phyloP scores from a whole-genome alignment of 176 grass and related monocot genomes.

The Stipa capillata region DNA sequence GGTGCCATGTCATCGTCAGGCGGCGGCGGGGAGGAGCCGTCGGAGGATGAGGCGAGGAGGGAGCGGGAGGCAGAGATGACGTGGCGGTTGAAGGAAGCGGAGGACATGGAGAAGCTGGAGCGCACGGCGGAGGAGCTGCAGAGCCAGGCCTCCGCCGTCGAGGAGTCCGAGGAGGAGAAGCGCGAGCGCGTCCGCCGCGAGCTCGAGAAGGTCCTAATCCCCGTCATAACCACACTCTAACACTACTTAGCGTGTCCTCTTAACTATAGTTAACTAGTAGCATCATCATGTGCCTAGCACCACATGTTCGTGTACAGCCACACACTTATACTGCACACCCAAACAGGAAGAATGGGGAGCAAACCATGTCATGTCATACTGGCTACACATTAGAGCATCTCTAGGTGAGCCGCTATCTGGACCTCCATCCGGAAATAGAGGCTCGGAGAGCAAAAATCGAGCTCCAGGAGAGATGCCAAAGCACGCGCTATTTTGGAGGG shows the following conservation, averaged over 20 bases:
- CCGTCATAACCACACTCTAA: not conserved
- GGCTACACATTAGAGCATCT: not conserved
- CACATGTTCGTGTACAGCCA: not conserved
- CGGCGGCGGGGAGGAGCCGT: constrained; percentile 17
- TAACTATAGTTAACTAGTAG: not conserved
- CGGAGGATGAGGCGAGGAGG: constrained; percentile 6
- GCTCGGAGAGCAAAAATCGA: too few species aligned
- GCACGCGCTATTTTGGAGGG: too few species aligned
- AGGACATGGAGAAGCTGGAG: constrained; percentile 95
- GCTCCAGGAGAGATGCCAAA: too few species aligned
- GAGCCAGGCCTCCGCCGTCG: constrained; percentile 37
- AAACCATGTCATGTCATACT: too few species aligned
- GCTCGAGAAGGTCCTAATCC: constrained; percentile 61
- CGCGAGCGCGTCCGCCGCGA: constrained; percentile 82
- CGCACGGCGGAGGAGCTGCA: constrained; percentile 75
- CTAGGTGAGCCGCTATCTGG: too few species aligned
- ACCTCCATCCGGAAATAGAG: too few species aligned
- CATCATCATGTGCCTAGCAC: not conserved
- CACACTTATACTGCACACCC: not conserved
- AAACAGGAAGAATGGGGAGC: not conserved
- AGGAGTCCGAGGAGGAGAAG: constrained; percentile 93
- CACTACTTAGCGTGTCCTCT: not conserved
- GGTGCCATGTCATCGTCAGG: too few species aligned
- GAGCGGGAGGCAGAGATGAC: constrained; percentile 60
- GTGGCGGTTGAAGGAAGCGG: constrained; percentile 62